Conservation (phyloP, 2,329 filamentous ascomycete species). For the Sporothrix variecibatus region DNA sequence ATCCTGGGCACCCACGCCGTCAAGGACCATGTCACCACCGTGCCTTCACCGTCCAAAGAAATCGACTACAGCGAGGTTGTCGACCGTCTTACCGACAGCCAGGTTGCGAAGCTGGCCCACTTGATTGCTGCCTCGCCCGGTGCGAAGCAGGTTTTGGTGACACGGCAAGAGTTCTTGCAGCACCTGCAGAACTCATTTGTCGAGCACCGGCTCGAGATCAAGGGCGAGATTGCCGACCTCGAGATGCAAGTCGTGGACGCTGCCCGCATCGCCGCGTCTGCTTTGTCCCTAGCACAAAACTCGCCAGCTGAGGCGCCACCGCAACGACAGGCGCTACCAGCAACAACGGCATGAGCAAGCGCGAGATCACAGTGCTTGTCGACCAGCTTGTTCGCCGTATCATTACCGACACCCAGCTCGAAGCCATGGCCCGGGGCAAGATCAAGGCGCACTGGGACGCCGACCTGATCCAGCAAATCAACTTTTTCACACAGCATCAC, state of each 20-base stretch:
- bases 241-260: constrained; percentile 35
- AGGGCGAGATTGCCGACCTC: constrained; percentile 44
- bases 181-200: constrained; percentile 46
- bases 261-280: constrained; percentile 19
- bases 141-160: constrained; percentile 45
- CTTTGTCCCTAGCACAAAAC: background rate
- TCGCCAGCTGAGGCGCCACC: background rate
- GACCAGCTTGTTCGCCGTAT: constrained; percentile 47
- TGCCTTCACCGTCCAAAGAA: background rate
- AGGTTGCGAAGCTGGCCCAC: constrained; percentile 43
- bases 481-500: constrained; percentile 68
- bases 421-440: constrained; percentile 49
- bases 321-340: background rate
- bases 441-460: constrained; percentile 49
- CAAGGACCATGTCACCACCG: background rate
- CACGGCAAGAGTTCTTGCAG: constrained; percentile 52
- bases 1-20: constrained; percentile 29
- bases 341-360: constrained; percentile 41
- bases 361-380: constrained; percentile 46
- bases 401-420: constrained; percentile 49
- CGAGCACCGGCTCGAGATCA: constrained; percentile 44
- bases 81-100: constrained; percentile 38
- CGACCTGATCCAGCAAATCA: constrained; percentile 59
- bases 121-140: constrained; percentile 40
- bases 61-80: constrained; percentile 29